Evolutionary conservation across 768 basidiomycete species (phyloP), one percentile per base, ranked within the genome.

Genomic region (Suillus placidus): DNA sequence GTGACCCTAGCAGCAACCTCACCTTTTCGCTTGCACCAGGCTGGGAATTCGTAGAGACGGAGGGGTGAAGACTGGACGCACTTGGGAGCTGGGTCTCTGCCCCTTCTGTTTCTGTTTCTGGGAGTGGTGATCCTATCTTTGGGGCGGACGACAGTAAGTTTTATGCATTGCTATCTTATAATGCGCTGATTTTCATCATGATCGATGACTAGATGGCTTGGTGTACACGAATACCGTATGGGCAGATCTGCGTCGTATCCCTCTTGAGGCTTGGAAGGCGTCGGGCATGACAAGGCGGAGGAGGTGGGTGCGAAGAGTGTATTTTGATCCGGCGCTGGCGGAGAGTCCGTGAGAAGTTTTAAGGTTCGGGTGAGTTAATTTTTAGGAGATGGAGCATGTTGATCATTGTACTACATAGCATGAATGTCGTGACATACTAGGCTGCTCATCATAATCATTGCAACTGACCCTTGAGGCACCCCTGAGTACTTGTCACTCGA

Each of bases 181-280:
- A 57, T 69, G 71, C n/a, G 6, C 30, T 14, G 52, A 51, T 32
- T 3, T 38, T 51, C 13, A 37, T 18, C 40, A 60, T 26, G 10
- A n/a, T 6, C 7, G 3, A 54, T 35, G 23, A 35, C 32, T 60
- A 88, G 91, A 87, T 70, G 93, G 91, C 4, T 94, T 93, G 92
- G 85, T 91, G 16, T 94, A 94, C 71, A 89, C 89, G 9, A 91
- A 92, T 67, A 92, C 93, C 65, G 78, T 83, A 0, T 94, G 93
- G 93, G 78, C 85, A 6, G 81, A 87, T 64, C 80, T 86, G 13
- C 63, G 77, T 73, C 45, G 77, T 72, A 67, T 68, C 73, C 72
- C 81, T 76, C 47, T 80, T 80, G 77, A 76, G 62, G 80, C 71
- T 66, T 84, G 78, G 74, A 82, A 77, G 68, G 79, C 79, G 49